phyloP scores from a whole-genome alignment of 2,329 filamentous ascomycete species.

The Pseudogymnoascus sp. region DNA sequence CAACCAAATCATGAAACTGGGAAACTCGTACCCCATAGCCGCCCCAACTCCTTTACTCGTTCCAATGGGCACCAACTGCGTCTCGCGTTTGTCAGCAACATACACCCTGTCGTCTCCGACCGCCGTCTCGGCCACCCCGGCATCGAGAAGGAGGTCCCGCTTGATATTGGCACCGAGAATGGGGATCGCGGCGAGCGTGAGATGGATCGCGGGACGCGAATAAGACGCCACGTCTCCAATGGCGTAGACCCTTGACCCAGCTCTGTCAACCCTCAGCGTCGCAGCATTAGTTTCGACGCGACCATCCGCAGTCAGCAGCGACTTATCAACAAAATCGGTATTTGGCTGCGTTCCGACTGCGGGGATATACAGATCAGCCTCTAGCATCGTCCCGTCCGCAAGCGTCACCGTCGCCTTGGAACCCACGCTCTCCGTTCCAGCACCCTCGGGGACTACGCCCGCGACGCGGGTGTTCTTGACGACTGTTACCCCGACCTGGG shows the following conservation, averaged over 20 bases:
- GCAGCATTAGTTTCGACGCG: conserved; percentile 35
- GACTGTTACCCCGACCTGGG: conserved; percentile 42
- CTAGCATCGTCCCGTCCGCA: conserved; percentile 34
- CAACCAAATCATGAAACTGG: conserved; percentile 42
- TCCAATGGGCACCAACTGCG: conserved; percentile 44
- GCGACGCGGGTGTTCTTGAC: conserved; percentile 38
- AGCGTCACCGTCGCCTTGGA: conserved; percentile 34
- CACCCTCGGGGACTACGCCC: conserved; percentile 27
- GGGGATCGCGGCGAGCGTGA: conserved; percentile 37
- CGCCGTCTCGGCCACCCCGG: conserved; percentile 21
- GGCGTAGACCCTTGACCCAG: conserved; percentile 39
- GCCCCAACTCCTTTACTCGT: conserved; percentile 40
- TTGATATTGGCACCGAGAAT: conserved; percentile 43
- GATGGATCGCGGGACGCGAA: conserved; percentile 38
- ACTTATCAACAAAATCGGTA: conserved; percentile 33
- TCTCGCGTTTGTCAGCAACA: conserved; percentile 39
- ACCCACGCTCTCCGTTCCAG: conserved; percentile 28
- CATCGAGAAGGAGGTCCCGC: conserved; percentile 40
- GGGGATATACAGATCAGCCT: conserved; percentile 45
- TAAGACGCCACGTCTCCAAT: conserved; percentile 40
- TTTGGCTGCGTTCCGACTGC: conserved; percentile 39
- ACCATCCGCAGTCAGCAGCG: conserved; percentile 32
- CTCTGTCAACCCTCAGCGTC: conserved; percentile 35
- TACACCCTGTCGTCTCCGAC: conserved; percentile 32
- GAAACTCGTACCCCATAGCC: conserved; percentile 38